Percentiles rank a stretch among this genome's conserved stretches.
phyloP scores from a whole-genome alignment of 495 filamentous ascomycete genomes.

The Pyrenula massariospora region DNA sequence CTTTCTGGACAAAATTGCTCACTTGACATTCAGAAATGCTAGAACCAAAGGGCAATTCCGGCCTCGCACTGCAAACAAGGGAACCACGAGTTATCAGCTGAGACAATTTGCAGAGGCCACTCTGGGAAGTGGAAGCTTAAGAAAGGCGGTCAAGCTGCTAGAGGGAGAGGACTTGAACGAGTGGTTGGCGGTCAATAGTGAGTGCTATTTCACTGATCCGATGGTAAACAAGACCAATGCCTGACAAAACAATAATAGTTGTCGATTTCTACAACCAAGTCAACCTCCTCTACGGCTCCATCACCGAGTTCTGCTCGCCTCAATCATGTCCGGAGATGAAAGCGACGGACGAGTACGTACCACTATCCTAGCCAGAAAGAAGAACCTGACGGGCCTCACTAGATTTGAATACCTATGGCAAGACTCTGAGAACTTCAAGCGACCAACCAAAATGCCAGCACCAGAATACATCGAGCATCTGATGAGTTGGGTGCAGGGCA shows the following conservation, averaged over 20 bases:
- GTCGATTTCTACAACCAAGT: slow-evolving; percentile 99
- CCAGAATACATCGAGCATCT: slow-evolving; percentile 95
- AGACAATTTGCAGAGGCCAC: slow-evolving; percentile 97
- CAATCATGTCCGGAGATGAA: slow-evolving; percentile 98
- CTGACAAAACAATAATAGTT: slow-evolving; percentile 38
- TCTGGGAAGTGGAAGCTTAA: slow-evolving; percentile 83
- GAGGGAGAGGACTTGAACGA: slow-evolving; percentile 96
- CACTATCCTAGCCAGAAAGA: background rate
- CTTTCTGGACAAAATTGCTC: slow-evolving; percentile 4
- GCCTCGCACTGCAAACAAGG: slow-evolving; percentile 74
- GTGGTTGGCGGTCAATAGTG: slow-evolving; percentile 95
- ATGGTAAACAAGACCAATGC: background rate
- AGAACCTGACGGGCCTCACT: slow-evolving; percentile 1
- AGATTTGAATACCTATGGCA: slow-evolving; percentile 99
- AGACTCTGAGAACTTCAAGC: slow-evolving; percentile 82
- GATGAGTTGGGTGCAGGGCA: slow-evolving; percentile 91
- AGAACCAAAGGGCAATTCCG: slow-evolving; percentile 84
- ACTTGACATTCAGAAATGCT: slow-evolving; percentile 53
- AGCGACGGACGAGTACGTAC: slow-evolving; percentile 83
- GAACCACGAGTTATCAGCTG: slow-evolving; percentile 89
- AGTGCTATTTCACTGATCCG: slow-evolving; percentile 6
- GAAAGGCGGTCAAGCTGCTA: slow-evolving; percentile 91
- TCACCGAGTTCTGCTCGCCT: slow-evolving; percentile 97
- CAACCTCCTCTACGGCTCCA: slow-evolving; percentile 95
- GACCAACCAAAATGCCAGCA: slow-evolving; percentile 94